Percentiles rank a stretch among this genome's conserved stretches.
These are phyloP conservation scores for Clavariopsis aquatica DNA, from an alignment of 495 filamentous ascomycete genomes.

Conservation along the genomic window DNA sequence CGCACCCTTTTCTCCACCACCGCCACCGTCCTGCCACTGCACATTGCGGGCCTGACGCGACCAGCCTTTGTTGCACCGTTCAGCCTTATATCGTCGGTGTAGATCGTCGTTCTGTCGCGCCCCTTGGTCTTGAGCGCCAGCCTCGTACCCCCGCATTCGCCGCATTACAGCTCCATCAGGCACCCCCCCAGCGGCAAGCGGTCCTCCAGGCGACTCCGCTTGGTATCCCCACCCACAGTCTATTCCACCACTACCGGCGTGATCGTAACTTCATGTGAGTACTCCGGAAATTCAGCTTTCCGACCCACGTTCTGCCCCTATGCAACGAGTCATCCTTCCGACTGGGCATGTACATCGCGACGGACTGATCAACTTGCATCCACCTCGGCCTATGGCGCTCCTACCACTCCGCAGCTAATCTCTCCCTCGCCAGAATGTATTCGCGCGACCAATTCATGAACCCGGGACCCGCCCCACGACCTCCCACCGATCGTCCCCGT, in stretches of 20 bases:
- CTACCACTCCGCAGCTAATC: conserved; percentile 15
- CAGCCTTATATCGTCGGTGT: conserved; percentile 9
- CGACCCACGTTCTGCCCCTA: conserved; percentile 11
- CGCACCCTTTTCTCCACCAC: background rate
- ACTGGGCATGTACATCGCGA: background rate
- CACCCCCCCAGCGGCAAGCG: conserved; percentile 4
- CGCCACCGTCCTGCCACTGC: background rate
- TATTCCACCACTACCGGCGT: conserved; percentile 6
- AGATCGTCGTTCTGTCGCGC: conserved; percentile 3
- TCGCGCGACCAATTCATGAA: conserved; percentile 76
- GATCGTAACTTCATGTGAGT: conserved; percentile 24
- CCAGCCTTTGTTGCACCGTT: background rate
- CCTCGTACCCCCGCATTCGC: conserved; percentile 27
- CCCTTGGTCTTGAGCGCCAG: conserved; percentile 16
- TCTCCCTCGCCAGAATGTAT: conserved; percentile 44
- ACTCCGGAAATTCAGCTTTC: conserved; percentile 6
- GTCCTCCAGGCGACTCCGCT: background rate
- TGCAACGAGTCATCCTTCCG: conserved; percentile 12
- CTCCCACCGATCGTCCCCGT: conserved; percentile 77
- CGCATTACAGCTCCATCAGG: conserved; percentile 5
- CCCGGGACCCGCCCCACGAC: conserved; percentile 88
- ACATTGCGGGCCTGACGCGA: background rate
- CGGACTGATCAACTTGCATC: background rate
- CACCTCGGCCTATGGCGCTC: background rate
- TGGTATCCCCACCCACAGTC: background rate